phyloP scores from a whole-genome alignment of 192 early-diverging fungal species.

The Umbelopsis vinacea region DNA sequence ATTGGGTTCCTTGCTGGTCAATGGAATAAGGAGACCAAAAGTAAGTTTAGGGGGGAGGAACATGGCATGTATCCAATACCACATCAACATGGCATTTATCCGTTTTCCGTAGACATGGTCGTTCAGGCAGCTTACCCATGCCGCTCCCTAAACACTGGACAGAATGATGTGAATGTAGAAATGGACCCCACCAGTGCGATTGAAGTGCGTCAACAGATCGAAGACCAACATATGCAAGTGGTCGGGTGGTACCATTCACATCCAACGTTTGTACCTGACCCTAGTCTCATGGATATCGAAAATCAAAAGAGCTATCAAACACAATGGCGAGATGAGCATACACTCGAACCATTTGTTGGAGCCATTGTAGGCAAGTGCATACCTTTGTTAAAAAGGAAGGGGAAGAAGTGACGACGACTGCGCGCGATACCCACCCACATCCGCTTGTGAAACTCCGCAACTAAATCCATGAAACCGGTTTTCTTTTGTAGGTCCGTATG shows the following conservation, averaged over 20 bases:
- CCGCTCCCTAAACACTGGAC: slow-evolving; percentile 69
- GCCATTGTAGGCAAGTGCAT: slow-evolving; percentile 74
- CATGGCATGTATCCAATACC: too few relatives aligned
- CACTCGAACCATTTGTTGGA: slow-evolving; percentile 82
- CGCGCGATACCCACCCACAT: too few relatives aligned
- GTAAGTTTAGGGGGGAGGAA: slow-evolving; percentile 15
- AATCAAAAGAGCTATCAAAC: slow-evolving; percentile 88
- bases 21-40: slow-evolving; percentile 63
- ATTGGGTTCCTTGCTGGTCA: slow-evolving; percentile 87
- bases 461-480: too few relatives aligned
- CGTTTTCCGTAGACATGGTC: slow-evolving; percentile 49
- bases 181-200: slow-evolving; percentile 84
- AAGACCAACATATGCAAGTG: slow-evolving; percentile 70
- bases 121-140: slow-evolving; percentile 78
- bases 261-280: slow-evolving; percentile 87
- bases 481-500: slow-evolving; percentile 70
- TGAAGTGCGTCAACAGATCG: slow-evolving; percentile 76
- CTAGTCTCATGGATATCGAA: slow-evolving; percentile 86
- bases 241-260: slow-evolving; percentile 98
- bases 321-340: slow-evolving; percentile 63
- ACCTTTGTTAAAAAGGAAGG: too few relatives aligned
- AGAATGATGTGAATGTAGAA: slow-evolving; percentile 83
- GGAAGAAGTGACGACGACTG: too few relatives aligned
- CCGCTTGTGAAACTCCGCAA: too few relatives aligned
- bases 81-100: neutral